Percentiles rank a stretch among this genome's conserved stretches.
These are phyloP conservation scores for Paramecium primaurelia DNA, from an alignment of 73 alveolate species.

Conservation along the genomic window DNA sequence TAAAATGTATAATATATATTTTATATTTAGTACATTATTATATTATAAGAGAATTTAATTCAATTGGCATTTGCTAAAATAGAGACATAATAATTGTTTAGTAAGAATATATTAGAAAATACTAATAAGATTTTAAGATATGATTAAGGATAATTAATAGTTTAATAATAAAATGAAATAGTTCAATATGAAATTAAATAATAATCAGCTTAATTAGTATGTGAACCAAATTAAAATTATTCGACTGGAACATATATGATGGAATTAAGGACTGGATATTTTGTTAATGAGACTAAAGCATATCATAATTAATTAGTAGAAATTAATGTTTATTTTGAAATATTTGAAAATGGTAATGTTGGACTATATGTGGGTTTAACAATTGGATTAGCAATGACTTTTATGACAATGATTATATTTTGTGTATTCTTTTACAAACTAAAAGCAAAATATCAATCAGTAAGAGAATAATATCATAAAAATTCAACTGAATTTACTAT, in stretches of 20 bases:
- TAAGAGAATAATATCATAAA: neutral
- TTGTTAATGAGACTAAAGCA: neutral
- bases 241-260: slow-evolving; percentile 9
- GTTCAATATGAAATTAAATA: neutral
- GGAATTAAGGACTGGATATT: slow-evolving; percentile 19
- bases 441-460: slow-evolving; percentile 20
- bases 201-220: slow-evolving; percentile 31
- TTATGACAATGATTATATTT: neutral
- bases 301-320: neutral
- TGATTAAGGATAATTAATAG: neutral
- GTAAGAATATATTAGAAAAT: neutral
- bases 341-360: slow-evolving; percentile 46
- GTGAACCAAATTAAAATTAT: slow-evolving; percentile 20
- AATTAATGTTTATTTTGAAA: neutral
- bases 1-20: neutral
- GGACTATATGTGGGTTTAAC: slow-evolving; percentile 48
- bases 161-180: neutral
- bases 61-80: slow-evolving; percentile 43
- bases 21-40: neutral
- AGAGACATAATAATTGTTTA: neutral
- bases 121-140: neutral
- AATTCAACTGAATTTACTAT: slow-evolving; percentile 15
- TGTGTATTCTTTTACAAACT: slow-evolving; percentile 36
- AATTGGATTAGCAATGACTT: slow-evolving; percentile 16
- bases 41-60: slow-evolving; percentile 16